phyloP scores from a whole-genome alignment of 208 protist genomes.

The Trypanosoma theileri region DNA sequence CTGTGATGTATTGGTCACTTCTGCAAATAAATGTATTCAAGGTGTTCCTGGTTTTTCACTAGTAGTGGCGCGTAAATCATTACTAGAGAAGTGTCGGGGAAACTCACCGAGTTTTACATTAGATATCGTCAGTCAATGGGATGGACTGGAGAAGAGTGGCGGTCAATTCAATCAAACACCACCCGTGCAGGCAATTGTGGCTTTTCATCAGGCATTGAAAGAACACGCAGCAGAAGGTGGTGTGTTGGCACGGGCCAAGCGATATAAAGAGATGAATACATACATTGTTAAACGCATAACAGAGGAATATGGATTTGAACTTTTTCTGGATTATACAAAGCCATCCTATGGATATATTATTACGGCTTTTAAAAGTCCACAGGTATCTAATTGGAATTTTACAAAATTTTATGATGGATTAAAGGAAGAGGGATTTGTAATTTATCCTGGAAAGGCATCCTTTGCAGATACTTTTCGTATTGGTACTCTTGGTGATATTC shows the following conservation, averaged over 20 bases:
- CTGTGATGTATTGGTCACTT: conserved; percentile 48
- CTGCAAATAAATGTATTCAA: conserved; percentile 75
- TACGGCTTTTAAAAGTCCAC: conserved; percentile 46
- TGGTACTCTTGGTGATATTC: conserved; percentile 64
- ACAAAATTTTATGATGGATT: conserved; percentile 47
- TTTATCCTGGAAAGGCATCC: conserved; percentile 65
- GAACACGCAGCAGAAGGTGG: conserved; percentile 57
- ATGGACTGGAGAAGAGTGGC: conserved; percentile 41
- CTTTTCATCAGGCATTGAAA: conserved; percentile 48
- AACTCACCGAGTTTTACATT: conserved; percentile 50
- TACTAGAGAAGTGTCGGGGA: conserved; percentile 35
- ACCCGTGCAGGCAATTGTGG: conserved; percentile 57
- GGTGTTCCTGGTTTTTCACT: conserved; percentile 66
- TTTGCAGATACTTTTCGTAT: conserved; percentile 68
- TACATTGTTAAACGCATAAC: conserved; percentile 48
- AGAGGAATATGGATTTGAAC: conserved; percentile 41
- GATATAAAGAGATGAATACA: conserved; percentile 45
- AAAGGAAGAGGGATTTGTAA: conserved; percentile 47
- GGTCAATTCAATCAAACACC: conserved; percentile 53
- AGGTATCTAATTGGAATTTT: conserved; percentile 53
- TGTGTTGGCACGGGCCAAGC: conserved; percentile 28
- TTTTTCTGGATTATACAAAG: conserved; percentile 39
- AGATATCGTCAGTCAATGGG: conserved; percentile 44
- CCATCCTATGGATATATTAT: conserved; percentile 60
- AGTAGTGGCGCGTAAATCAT: conserved; percentile 26